A percentile compares a stretch with the other conserved stretches of the same genome.
Conservation (phyloP, 768 basidiomycete genomes). For the Udeniomyces megalosporus region DNA sequence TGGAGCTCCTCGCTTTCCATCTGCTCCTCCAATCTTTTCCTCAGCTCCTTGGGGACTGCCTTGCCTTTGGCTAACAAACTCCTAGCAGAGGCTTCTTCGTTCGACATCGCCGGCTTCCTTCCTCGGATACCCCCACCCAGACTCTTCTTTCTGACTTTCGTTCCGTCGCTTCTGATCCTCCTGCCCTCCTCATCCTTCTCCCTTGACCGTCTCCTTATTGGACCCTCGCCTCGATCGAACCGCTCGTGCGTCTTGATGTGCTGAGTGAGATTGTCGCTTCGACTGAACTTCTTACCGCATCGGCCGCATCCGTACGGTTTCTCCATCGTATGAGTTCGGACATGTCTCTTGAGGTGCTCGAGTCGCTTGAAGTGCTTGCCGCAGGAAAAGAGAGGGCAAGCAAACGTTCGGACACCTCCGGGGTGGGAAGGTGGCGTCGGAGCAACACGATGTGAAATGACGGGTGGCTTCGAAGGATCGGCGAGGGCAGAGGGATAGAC, state of each 20-base stretch:
- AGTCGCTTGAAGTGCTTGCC: slow-evolving; percentile 74
- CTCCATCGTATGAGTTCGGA: slow-evolving; percentile 80
- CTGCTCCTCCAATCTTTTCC: slow-evolving; percentile 2
- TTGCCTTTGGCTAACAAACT: neutral
- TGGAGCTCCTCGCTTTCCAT: neutral
- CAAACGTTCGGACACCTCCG: slow-evolving; percentile 36
- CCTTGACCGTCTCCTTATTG: neutral
- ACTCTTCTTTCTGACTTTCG: no score
- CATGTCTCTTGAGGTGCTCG: slow-evolving; percentile 77
- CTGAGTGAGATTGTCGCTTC: slow-evolving; percentile 76
- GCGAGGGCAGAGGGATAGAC: neutral
- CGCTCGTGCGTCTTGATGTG: slow-evolving; percentile 66
- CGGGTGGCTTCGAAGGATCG: neutral
- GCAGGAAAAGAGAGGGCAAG: slow-evolving; percentile 72
- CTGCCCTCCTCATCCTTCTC: no score
- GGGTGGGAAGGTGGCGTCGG: slow-evolving; percentile 9
- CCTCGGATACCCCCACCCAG: neutral
- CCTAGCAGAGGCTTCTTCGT: neutral
- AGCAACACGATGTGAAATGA: slow-evolving; percentile 19
- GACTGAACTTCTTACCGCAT: slow-evolving; percentile 68
- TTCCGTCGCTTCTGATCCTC: no score
- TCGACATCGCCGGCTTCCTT: neutral
- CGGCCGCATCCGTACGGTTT: slow-evolving; percentile 57
- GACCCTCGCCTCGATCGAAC: slow-evolving; percentile 18
- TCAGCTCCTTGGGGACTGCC: neutral